A percentile compares a stretch with the other conserved stretches of the same genome.
Conservation (phyloP, 2,329 filamentous ascomycete genomes). For the Ambrosiella beaveri region DNA sequence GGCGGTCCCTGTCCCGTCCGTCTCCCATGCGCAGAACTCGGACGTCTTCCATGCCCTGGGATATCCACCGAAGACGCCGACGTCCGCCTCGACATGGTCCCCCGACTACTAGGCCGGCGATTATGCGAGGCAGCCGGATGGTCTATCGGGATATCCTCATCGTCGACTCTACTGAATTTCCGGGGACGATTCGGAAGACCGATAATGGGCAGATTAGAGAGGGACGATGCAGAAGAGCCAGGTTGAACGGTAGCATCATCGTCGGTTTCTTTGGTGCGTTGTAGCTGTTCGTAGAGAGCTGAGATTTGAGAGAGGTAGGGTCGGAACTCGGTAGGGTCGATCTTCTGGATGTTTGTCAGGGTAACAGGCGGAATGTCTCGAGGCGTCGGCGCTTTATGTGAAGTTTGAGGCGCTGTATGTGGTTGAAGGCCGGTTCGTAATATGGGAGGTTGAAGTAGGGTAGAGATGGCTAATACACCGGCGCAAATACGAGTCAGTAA, state of each 20-base stretch:
- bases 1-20: slow-evolving; percentile 57
- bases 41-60: slow-evolving; percentile 4
- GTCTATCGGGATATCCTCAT: slow-evolving; percentile 22
- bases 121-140: slow-evolving; percentile 20
- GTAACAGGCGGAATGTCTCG: slow-evolving; percentile 87
- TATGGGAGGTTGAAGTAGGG: slow-evolving; percentile 78
- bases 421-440: slow-evolving; percentile 73
- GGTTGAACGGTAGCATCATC: slow-evolving; percentile 34
- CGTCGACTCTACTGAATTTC: not conserved
- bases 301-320: slow-evolving; percentile 76
- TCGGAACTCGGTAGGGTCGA: slow-evolving; percentile 65
- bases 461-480: slow-evolving; percentile 58
- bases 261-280: slow-evolving; percentile 61
- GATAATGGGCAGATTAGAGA: not conserved
- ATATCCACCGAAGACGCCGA: slow-evolving; percentile 26
- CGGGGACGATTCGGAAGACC: not conserved
- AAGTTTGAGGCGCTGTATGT: slow-evolving; percentile 50
- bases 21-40: slow-evolving; percentile 12
- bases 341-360: slow-evolving; percentile 68
- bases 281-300: slow-evolving; percentile 73
- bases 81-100: slow-evolving; percentile 23
- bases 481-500: not conserved
- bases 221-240: slow-evolving; percentile 17
- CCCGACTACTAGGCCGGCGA: slow-evolving; percentile 28
- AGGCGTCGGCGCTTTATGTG: slow-evolving; percentile 70